Conservation (phyloP, 495 filamentous ascomycete species). For the Podospora tetraspora region DNA sequence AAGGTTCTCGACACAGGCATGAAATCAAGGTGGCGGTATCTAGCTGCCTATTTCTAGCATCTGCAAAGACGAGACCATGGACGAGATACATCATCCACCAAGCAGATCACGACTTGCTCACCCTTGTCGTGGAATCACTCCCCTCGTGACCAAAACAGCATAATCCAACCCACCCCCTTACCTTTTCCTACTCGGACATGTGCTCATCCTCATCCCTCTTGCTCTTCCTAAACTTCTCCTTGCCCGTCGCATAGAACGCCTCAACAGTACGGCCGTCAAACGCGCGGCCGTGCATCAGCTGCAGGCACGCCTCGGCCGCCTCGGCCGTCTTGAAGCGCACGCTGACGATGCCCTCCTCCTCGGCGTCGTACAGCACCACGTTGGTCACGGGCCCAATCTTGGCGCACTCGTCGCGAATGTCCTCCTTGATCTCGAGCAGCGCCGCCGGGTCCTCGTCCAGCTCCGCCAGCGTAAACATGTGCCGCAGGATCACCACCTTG, state of each 20-base stretch:
- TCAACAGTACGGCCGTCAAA: slow-evolving; percentile 70
- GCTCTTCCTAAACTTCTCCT: slow-evolving; percentile 71
- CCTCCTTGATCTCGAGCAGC: slow-evolving; percentile 86
- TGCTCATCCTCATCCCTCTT: slow-evolving; percentile 38
- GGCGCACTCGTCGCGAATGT: slow-evolving; percentile 82
- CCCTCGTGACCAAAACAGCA: background rate
- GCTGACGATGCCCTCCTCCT: slow-evolving; percentile 80
- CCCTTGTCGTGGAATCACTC: background rate
- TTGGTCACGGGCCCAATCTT: slow-evolving; percentile 88
- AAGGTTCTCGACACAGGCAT: background rate
- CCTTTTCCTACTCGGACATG: slow-evolving; percentile 14
- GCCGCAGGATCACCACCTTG: slow-evolving; percentile 80
- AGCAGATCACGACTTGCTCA: background rate
- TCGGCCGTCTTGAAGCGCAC: slow-evolving; percentile 68
- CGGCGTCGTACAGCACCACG: slow-evolving; percentile 81
- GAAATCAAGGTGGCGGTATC: background rate
- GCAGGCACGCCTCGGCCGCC: slow-evolving; percentile 67
- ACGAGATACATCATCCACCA: background rate
- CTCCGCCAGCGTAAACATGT: slow-evolving; percentile 90
- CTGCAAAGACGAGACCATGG: background rate
- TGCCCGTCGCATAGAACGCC: slow-evolving; percentile 70
- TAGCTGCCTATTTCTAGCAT: background rate
- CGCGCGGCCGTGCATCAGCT: slow-evolving; percentile 71
- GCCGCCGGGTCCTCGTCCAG: slow-evolving; percentile 79
- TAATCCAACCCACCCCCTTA: background rate